Base-by-base conservation (phyloP, 2,329 filamentous ascomycete genomes). In the Xylariales sp. region DNA sequence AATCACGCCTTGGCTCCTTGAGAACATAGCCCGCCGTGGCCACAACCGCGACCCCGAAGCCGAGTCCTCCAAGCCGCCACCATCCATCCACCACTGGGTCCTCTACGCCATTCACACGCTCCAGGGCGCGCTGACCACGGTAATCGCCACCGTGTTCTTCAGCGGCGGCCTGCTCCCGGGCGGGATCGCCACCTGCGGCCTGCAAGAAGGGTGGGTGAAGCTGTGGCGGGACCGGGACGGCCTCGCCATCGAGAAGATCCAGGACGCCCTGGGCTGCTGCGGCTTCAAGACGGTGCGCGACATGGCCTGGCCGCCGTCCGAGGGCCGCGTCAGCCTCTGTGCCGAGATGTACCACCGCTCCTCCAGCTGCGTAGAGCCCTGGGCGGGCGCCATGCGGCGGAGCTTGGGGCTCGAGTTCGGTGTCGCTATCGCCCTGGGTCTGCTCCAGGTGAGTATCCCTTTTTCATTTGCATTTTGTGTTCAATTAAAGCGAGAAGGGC, bases 191-290 rank as follows among this genome's bases (percentile, higher is more conserved):
- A 49, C 64, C n/a, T 86, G 83, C 53, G 60, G 65, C 2, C 57
- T 87, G n/a, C 63, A 76, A 7, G 61, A 62, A 4, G 57, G 55
- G 27, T 88, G 83, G 83, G 61, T 66, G 47, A 45, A 41, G 3
- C 52, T 85, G 40, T 86, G 67, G 48, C 55, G 46, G 0, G 47
- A 51, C 0, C 76, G 80, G 42, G 65, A 85, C 38, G 50, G 52
- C 5, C 45, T 48, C 1, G 56, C 66, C 2, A 72, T 88, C 40
- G 63, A 69, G 29, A 57, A 61, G 2, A 81, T 88, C 35, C 84
- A 88, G 51, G 78, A 88, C 52, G 56, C 69, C 0, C 71, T 85
- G 21, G 54, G 72, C 6, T 88, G 84, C 61, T 88, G 84, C 47
- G 84, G 84, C 0, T 65, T 85, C 23, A 68, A 68, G 39, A 70